phyloP scores from a whole-genome alignment of 179 eudicot genomes.

The Camellia oleifera region DNA sequence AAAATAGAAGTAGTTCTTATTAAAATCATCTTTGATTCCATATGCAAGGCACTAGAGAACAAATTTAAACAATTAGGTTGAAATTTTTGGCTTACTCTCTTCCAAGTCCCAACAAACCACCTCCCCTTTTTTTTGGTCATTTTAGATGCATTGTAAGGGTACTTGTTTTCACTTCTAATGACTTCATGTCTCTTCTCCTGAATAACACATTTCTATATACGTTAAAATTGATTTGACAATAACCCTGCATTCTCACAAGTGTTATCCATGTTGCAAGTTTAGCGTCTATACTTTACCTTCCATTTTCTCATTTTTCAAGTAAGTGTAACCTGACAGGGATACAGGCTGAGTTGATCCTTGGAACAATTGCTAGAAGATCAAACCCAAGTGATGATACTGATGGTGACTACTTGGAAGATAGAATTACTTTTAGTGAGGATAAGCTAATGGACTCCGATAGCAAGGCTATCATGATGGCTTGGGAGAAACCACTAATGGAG shows the following conservation, averaged over 20 bases:
- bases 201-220: background rate
- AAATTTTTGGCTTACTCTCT: background rate
- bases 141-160: background rate
- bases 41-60: background rate
- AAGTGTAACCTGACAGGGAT: conserved; percentile 42
- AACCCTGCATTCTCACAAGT: background rate
- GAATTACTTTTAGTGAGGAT: conserved; percentile 84
- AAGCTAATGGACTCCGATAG: conserved; percentile 77
- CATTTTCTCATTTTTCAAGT: background rate
- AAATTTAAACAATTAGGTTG: background rate
- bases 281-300: background rate
- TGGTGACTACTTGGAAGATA: conserved; percentile 71
- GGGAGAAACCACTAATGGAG: conserved; percentile 91
- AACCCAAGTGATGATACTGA: conserved; percentile 31
- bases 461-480: conserved; percentile 92
- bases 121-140: background rate
- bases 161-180: background rate
- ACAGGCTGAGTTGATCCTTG: conserved; percentile 90
- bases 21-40: background rate
- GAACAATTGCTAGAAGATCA: conserved; percentile 80
- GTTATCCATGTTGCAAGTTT: background rate
- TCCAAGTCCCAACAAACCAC: background rate
- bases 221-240: background rate
- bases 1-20: background rate
- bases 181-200: background rate